Base-by-base conservation (phyloP, 768 basidiomycete genomes). In the Lactarius akahatsu region DNA sequence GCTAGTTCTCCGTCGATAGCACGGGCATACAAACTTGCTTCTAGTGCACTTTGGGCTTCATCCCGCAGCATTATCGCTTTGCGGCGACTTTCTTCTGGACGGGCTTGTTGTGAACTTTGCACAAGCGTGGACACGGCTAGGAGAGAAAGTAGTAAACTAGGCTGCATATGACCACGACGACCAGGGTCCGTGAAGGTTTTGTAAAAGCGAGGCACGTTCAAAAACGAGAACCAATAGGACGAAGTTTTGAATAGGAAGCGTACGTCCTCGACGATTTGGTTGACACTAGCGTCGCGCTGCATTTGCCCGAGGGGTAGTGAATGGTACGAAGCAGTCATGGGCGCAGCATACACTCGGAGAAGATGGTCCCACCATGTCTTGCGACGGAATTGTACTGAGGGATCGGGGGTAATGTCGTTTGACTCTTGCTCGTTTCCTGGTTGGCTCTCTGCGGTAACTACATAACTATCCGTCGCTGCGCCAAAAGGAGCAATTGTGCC, bases 351-450 rank as follows among this genome's bases (percentile, higher is more conserved):
- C 34, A 87, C 72, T 47, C 78, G 77, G 41, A 90, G 75, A 20
- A 92, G 79, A 4, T 83, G 85, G 72, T 91, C 91, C 87, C 88
- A 92, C 91, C 91, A 91, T 28, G 85, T 86, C 77, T 88, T 86
- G 59, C 89, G 87, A 20, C 81, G 78, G 74, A 89, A 90, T 57
- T 82, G 80, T 43, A 89, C 76, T 10, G 88, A 88, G 8, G 90
- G 90, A 67, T 86, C 83, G 56, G 77, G 60, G 41, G 69, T 71
- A 28, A 78, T 67, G 15, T 60, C 59, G n/a, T 43, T 43, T 8
- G 34, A 50, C n/a, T 60, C 61, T 28, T 68, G 69, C 26, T 57
- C 56, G 23, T 66, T 57, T 28, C 64, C 62, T n/a, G 36, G 47
- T 56, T 50, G 63, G 40, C 59, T 62, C 16, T 58, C 65, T 11